A percentile compares a stretch with the other conserved stretches of the same genome.
phyloP scores from a whole-genome alignment of 805 yeast species.

The Wickerhamomyces alni region DNA sequence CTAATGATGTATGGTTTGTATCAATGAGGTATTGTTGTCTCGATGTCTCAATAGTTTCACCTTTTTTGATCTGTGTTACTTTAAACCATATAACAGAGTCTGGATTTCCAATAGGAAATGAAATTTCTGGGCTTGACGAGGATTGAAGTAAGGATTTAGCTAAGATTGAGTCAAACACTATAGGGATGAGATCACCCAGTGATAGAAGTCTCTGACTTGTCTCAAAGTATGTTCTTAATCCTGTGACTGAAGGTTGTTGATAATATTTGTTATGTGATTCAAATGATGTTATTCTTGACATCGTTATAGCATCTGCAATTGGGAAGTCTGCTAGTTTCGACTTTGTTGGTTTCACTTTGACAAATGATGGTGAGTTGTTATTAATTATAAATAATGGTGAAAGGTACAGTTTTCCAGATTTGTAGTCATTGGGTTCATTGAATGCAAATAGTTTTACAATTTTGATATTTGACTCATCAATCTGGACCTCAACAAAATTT shows the following conservation, averaged over 20 bases:
- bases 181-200: slow-evolving; percentile 67
- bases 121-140: slow-evolving; percentile 9
- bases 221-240: slow-evolving; percentile 56
- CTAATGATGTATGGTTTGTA: slow-evolving; percentile 60
- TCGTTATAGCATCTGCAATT: slow-evolving; percentile 56
- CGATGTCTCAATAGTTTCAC: slow-evolving; percentile 24
- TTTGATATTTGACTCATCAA: slow-evolving; percentile 4
- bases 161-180: slow-evolving; percentile 64
- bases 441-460: slow-evolving; percentile 43
- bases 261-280: slow-evolving; percentile 56
- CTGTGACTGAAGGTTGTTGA: slow-evolving; percentile 59
- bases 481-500: slow-evolving; percentile 42
- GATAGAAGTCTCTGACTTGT: slow-evolving; percentile 49
- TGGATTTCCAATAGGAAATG: slow-evolving; percentile 50
- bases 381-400: slow-evolving; percentile 60
- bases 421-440: slow-evolving; percentile 53
- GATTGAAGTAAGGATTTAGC: slow-evolving; percentile 39
- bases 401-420: slow-evolving; percentile 37
- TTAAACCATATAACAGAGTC: slow-evolving; percentile 85
- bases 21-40: slow-evolving; percentile 51
- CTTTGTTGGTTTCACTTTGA: slow-evolving; percentile 14
- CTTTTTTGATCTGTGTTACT: slow-evolving; percentile 39
- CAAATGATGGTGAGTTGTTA: slow-evolving; percentile 29
- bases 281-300: slow-evolving; percentile 66
- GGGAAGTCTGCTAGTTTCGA: slow-evolving; percentile 25